Evolutionary conservation across 345 rosid species (phyloP), one percentile per base, ranked within the genome.

Genomic region (Kandelia obovata): DNA sequence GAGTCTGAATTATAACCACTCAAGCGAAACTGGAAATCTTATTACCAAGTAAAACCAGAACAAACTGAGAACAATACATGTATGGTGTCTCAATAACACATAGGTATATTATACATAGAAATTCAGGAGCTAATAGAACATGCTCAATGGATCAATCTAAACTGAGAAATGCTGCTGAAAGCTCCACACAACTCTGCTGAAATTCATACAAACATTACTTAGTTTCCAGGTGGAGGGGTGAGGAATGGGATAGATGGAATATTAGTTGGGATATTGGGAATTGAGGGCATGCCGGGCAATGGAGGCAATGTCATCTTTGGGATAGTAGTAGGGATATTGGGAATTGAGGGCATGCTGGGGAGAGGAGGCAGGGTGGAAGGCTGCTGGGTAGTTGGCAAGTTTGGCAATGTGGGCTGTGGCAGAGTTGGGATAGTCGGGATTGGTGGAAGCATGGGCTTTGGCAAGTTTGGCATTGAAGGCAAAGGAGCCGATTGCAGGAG

Each of bases 161-260:
- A 43, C 49, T 19, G 19, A 13, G 17, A 43, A 43, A 15, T 15
- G 1, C 49, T 43, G 49, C 49, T 43, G 49, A 15, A 43, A 43
- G 17, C 5, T 43, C 16, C 49, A 32, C 27, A 46, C 15, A 58
- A 4, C 9, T 51, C 30, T 55, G 64, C 46, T 47, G n/a, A 59
- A 58, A 13, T 30, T 34, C 35, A 32, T 28, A 15, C 11, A 59
- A 55, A 28, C 61, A 53, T 43, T 15, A 13, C 21, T 43, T 53
- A 27, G 31, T 34, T 28, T 26, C 30, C 32, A 1, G 68, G 75
- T 4, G 82, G 82, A 10, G 72, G 70, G 61, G 78, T 4, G 43
- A 68, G 55, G 56, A 62, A 74, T 16, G 73, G 73, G 17, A 71
- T 52, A 21, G 67, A 26, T 6, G 81, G 39, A 11, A 68, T 55